These are phyloP conservation scores for Metahyphopichia silvanorum DNA, from an alignment of 805 yeast genomes.

Conservation along the genomic window DNA sequence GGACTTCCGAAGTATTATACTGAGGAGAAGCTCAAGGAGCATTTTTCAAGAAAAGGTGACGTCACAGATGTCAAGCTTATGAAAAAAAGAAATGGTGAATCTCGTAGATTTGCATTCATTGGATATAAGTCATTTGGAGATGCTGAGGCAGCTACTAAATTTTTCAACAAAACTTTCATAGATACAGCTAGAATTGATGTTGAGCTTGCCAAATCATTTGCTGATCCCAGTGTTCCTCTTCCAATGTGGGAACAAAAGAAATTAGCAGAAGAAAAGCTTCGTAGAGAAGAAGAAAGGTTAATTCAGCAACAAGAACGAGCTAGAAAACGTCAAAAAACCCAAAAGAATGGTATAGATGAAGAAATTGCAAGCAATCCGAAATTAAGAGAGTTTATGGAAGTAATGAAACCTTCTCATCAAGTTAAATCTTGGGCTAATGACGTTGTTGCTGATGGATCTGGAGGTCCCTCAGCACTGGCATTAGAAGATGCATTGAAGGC, in stretches of 20 bases:
- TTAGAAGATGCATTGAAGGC: slow-evolving; percentile 43
- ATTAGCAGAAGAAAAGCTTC: slow-evolving; percentile 44
- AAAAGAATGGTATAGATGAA: slow-evolving; percentile 44
- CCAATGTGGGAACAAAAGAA: slow-evolving; percentile 43
- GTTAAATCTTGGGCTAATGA: slow-evolving; percentile 77
- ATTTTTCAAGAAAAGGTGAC: slow-evolving; percentile 57
- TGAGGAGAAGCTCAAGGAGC: slow-evolving; percentile 68
- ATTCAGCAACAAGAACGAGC: slow-evolving; percentile 34
- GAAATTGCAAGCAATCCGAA: slow-evolving; percentile 65
- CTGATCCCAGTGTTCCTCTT: slow-evolving; percentile 77
- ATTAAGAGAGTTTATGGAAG: slow-evolving; percentile 76
- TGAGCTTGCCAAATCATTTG: slow-evolving; percentile 76
- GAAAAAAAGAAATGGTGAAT: slow-evolving; percentile 77
- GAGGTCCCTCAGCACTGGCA: slow-evolving; percentile 44
- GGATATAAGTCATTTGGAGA: slow-evolving; percentile 75
- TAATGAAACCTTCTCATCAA: slow-evolving; percentile 73
- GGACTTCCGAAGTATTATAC: slow-evolving; percentile 77
- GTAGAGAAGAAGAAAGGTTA: slow-evolving; percentile 41
- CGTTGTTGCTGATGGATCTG: slow-evolving; percentile 41
- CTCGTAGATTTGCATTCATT: slow-evolving; percentile 89
- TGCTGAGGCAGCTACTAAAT: slow-evolving; percentile 75
- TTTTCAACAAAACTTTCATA: slow-evolving; percentile 73
- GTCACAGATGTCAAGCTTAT: slow-evolving; percentile 88
- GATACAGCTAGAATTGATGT: slow-evolving; percentile 82
- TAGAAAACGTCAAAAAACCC: slow-evolving; percentile 38